These are phyloP conservation scores for Calonectria fujianensis DNA, from an alignment of 2,329 filamentous ascomycete species.

Conservation along the genomic window DNA sequence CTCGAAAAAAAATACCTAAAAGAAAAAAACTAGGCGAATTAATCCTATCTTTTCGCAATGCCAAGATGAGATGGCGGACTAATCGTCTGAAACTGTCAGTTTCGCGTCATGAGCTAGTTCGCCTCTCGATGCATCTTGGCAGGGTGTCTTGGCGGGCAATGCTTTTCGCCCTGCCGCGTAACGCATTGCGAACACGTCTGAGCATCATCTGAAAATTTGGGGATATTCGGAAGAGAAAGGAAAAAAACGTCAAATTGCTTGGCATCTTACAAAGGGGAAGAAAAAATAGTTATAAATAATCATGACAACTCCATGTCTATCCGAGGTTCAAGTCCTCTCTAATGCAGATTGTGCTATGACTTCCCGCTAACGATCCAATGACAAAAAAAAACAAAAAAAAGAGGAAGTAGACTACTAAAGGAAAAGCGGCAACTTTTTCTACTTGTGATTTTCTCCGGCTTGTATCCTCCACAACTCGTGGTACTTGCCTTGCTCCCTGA, in stretches of 20 bases:
- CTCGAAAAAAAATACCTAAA: background rate
- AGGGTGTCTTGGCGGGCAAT: background rate
- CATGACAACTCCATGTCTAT: background rate
- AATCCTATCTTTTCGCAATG: background rate
- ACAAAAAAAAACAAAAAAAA: background rate
- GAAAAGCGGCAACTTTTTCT: background rate
- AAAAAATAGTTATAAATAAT: background rate
- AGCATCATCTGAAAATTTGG: background rate
- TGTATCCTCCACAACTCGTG: constrained; percentile 71
- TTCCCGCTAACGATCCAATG: background rate
- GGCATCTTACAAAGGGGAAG: background rate
- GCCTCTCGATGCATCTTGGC: background rate
- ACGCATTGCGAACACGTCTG: background rate
- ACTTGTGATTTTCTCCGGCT: constrained; percentile 17
- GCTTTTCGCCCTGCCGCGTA: background rate
- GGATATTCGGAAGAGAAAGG: background rate
- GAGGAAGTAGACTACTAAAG: background rate
- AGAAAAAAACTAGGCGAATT: too few relatives aligned
- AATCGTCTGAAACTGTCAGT: background rate
- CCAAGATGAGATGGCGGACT: background rate
- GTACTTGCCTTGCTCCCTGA: constrained; percentile 70
- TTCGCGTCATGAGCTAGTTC: background rate
- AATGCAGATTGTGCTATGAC: background rate
- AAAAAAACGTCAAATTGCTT: background rate
- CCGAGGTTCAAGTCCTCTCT: background rate